A percentile compares a stretch with the other conserved stretches of the same genome.
Conservation (phyloP, 371 early-diverging fungal species). For the Apophysomyces sp. region DNA sequence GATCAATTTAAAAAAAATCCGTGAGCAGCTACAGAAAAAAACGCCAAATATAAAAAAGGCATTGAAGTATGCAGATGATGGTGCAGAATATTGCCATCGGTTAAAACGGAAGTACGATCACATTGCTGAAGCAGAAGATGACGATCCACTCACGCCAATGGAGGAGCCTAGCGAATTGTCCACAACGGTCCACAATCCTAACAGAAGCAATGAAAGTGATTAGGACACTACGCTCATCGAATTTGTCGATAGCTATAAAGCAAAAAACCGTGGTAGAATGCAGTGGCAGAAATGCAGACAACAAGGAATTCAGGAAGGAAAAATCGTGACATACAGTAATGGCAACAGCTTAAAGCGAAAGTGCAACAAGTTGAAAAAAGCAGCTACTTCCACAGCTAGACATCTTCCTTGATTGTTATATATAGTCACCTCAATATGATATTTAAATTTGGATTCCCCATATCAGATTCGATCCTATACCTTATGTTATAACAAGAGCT, state of each 20-base stretch:
- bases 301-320: background rate
- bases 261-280: background rate
- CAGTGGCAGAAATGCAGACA: background rate
- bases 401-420: background rate
- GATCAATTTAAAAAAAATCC: no score
- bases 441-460: background rate
- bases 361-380: background rate
- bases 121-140: background rate
- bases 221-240: background rate
- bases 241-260: background rate
- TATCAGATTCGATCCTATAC: background rate
- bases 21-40: no score
- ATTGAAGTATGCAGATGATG: no score
- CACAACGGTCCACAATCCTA: background rate
- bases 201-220: background rate
- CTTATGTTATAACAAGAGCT: background rate
- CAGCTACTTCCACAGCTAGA: background rate
- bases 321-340: background rate
- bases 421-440: background rate
- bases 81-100: background rate
- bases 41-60: no score
- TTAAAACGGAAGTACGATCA: background rate
- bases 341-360: background rate
- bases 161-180: background rate
- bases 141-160: background rate